Evolutionary conservation across 768 basidiomycete species (phyloP).

Genomic region (Lactarius hatsudake): DNA sequence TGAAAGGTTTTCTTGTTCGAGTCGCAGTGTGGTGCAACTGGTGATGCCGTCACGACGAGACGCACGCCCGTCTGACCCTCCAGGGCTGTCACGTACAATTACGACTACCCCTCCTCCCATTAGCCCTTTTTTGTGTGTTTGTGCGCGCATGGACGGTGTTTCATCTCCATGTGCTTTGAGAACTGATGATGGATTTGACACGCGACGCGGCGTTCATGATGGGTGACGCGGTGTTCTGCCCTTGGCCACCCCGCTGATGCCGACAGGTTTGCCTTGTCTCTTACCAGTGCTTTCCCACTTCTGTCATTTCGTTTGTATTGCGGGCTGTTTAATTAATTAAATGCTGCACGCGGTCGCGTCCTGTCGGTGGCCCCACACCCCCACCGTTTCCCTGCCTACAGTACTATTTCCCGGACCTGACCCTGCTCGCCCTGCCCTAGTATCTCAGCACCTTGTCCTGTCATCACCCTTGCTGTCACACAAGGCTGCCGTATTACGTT

Average conservation of each 20-base stretch:
- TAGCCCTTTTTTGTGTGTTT: background rate
- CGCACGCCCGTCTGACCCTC: background rate
- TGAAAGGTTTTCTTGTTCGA: background rate
- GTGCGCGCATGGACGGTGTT: background rate
- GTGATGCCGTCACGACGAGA: background rate
- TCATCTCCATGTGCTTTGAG: background rate
- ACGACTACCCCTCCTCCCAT: background rate
- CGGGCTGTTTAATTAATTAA: conserved; percentile 7
- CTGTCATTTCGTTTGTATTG: conserved; percentile 16
- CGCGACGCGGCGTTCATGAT: background rate
- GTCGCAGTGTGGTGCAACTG: background rate
- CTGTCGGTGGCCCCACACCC: background rate
- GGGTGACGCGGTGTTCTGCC: background rate
- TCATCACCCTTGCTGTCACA: background rate
- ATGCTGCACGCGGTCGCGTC: conserved; percentile 1
- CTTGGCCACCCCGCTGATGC: background rate
- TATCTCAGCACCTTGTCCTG: background rate
- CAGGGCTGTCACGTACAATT: background rate
- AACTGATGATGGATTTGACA: background rate
- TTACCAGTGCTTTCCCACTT: conserved; percentile 2
- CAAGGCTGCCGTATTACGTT: too few species aligned
- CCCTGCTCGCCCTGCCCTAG: background rate
- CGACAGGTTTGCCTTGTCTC: background rate
- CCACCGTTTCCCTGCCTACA: background rate
- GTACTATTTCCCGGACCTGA: background rate